Base-by-base conservation (phyloP, 192 early-diverging fungal species). In the Martensiomyces pterosporus region DNA sequence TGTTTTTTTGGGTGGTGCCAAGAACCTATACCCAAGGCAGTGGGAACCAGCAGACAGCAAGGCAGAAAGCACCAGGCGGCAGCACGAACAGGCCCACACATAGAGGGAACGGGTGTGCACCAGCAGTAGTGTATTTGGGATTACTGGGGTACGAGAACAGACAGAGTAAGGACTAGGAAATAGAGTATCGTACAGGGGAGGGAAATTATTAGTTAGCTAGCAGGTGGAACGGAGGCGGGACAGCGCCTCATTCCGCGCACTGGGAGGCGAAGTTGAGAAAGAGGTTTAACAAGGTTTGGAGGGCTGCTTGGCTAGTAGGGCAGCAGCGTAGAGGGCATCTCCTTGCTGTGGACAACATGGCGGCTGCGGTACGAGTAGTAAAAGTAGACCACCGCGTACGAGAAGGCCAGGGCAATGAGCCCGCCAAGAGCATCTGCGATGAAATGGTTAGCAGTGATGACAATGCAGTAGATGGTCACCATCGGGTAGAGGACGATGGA, bases 371-470 rank as follows among this genome's bases (percentile, higher is more conserved):
- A 43, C 48, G 48, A 33, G 33, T 72, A 60, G 61, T 57, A 72
- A 9, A 59, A 9, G 53, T 57, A 56, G 14, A 74, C 70, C 12
- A 39, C 52, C 24, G 40, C 64, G 51, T 74, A 74, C 24, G 70
- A 74, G 43, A 63, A 16, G 43, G 70, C 70, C 55, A 74, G 51
- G 17, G 55, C 64, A 9, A 55, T 34, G 15, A 74, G 63, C 7
- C 70, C 70, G 43, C 45, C 64, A 53, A 74, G 41, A 23, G 70
- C 70, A 37, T 74, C 70, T 35, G 64, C 40, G 19, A 74, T 55
- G 25, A 67, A 74, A 59, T 74, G 70, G 52, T 74, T 74, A 18
- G 64, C 70, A 21, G 70, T 74, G 41, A 74, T 52, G 32, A 74
- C 51, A 38, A 74, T 74, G 60, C 70, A 74, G 56, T 74, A 74